phyloP scores from a whole-genome alignment of 345 rosid genomes.

The Noccaea bulbosa region DNA sequence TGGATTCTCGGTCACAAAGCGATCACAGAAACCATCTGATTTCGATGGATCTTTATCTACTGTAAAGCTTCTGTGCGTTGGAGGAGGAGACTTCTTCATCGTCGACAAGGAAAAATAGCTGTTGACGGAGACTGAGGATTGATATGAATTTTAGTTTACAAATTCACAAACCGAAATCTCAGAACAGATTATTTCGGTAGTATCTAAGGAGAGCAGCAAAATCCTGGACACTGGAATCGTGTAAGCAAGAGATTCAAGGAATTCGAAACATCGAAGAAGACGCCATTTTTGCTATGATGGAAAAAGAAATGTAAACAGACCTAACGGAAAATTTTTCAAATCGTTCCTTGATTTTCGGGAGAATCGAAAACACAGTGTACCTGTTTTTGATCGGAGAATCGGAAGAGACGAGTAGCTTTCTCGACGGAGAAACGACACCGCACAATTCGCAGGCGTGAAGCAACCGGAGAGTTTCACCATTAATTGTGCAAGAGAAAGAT shows the following conservation, averaged over 20 bases:
- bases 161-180: too few relatives aligned
- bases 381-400: background rate
- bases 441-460: background rate
- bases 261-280: too few relatives aligned
- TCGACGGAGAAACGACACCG: conserved; percentile 14
- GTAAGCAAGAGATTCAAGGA: too few relatives aligned
- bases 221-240: too few relatives aligned
- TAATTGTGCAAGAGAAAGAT: background rate
- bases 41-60: conserved; percentile 2
- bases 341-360: background rate
- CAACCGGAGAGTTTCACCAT: conserved; percentile 9
- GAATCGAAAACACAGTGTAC: background rate
- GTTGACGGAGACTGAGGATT: too few relatives aligned
- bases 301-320: too few relatives aligned
- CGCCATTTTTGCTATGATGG: too few relatives aligned
- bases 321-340: background rate
- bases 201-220: too few relatives aligned
- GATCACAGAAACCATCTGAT: conserved; percentile 9
- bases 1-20: conserved; percentile 26
- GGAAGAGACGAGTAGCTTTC: background rate
- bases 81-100: conserved; percentile 26
- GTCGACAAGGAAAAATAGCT: too few relatives aligned
- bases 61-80: conserved; percentile 8
- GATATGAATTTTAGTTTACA: too few relatives aligned
- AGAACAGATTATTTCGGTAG: too few relatives aligned